These are phyloP conservation scores for Peribolospora kevripleyi DNA, from an alignment of 768 basidiomycete species.

Conservation along the genomic window DNA sequence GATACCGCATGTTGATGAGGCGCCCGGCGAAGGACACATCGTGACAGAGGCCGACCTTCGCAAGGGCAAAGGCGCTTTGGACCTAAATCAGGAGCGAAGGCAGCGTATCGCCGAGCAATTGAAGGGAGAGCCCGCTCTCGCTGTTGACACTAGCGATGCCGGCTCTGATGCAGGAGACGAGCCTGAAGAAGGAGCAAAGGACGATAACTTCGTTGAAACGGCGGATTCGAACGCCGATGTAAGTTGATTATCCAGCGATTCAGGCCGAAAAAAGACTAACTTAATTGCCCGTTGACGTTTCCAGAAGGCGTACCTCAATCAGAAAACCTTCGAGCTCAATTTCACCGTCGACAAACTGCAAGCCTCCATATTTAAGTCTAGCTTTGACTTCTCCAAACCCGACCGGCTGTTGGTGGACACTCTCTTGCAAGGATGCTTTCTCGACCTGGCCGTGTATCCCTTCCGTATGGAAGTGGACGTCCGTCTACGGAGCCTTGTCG, in stretches of 20 bases:
- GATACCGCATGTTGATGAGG: conserved; percentile 52
- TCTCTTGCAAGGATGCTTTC: conserved; percentile 47
- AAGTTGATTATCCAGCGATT: conserved; percentile 8
- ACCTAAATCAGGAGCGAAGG: too few species aligned
- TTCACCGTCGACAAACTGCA: conserved; percentile 68
- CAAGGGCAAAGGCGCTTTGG: too few species aligned
- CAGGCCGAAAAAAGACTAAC: conserved; percentile 8
- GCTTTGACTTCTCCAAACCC: conserved; percentile 24
- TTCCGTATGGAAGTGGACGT: conserved; percentile 71
- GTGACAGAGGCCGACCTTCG: too few species aligned
- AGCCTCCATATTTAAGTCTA: conserved; percentile 51
- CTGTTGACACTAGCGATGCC: too few species aligned
- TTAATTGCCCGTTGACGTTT: conserved; percentile 18
- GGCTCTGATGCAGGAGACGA: too few species aligned
- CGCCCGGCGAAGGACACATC: conserved; percentile 11
- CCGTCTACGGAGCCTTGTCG: conserved; percentile 50
- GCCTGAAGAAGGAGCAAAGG: conserved; percentile 7
- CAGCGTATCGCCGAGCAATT: too few species aligned
- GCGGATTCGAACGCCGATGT: conserved; percentile 37
- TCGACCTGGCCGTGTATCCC: conserved; percentile 49
- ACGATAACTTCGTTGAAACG: conserved; percentile 40
- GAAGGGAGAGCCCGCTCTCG: too few species aligned
- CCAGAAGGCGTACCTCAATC: conserved; percentile 26
- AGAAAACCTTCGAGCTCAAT: conserved; percentile 52
- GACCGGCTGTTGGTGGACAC: conserved; percentile 62